phyloP scores from a whole-genome alignment of 2,329 filamentous ascomycete genomes.

The Hypoxylon sp. region DNA sequence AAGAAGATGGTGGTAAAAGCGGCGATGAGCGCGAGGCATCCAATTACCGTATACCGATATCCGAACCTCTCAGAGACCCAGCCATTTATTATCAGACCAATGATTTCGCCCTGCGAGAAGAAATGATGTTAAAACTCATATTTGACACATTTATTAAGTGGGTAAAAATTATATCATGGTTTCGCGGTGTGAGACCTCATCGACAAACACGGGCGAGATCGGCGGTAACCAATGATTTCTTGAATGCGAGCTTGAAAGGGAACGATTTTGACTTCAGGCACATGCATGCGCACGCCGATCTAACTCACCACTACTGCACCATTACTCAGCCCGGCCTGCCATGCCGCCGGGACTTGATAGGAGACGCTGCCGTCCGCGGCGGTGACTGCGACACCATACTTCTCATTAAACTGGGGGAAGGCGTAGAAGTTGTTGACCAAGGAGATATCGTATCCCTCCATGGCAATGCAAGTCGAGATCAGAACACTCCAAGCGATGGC shows the following conservation, averaged over 20 bases:
- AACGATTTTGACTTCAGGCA: constrained; percentile 4
- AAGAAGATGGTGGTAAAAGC: constrained; percentile 75
- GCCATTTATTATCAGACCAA: constrained; percentile 76
- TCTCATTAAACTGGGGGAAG: constrained; percentile 69
- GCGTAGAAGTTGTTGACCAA: constrained; percentile 85
- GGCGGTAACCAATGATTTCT: constrained; percentile 14
- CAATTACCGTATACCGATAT: constrained; percentile 75
- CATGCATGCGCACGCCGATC: constrained; percentile 5
- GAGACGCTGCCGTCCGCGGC: constrained; percentile 54
- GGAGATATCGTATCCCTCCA: constrained; percentile 90
- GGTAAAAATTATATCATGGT: background rate
- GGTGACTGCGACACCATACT: constrained; percentile 64
- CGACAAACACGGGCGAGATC: background rate
- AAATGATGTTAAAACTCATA: constrained; percentile 15
- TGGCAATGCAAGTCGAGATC: constrained; percentile 90
- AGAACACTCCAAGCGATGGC: constrained; percentile 86
- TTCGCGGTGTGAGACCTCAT: constrained; percentile 10
- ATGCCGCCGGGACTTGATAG: constrained; percentile 70
- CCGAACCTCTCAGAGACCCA: constrained; percentile 75
- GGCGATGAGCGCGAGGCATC: constrained; percentile 65
- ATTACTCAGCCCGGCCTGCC: constrained; percentile 73
- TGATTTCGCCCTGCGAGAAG: constrained; percentile 67
- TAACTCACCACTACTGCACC: constrained; percentile 54
- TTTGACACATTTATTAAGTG: background rate
- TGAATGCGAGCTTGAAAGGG: constrained; percentile 4